Base-by-base conservation (phyloP, 495 filamentous ascomycete genomes). In the Penicillium pancosmium region DNA sequence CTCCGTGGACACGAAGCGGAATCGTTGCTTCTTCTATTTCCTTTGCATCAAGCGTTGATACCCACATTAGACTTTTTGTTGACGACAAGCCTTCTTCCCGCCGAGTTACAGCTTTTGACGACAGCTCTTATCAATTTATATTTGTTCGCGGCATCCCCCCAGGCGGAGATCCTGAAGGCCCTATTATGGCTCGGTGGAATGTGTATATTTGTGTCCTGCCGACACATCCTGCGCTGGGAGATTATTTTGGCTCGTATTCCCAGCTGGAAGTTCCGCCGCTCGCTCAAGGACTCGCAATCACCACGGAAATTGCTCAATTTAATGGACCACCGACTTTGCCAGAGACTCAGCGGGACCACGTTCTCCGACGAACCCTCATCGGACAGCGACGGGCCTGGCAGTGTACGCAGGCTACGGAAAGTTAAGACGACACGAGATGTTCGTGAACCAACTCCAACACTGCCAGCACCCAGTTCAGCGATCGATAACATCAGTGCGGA, bases 121-220 rank as follows among this genome's bases (percentile, higher is more conserved):
- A 82, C 84, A 36, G 85, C 86, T 13, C 80, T 98, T 46, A 90
- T 97, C 64, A 91, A 97, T 70, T 71, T 98, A 43, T 78, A 92
- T 40, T 68, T 96, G 13, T 83, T 92, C 59, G 86, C 92, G 25
- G 67, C 72, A 10, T 96, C 93, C 9, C 92, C 94, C 1, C 95
- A 98, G 73, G 86, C 86, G 7, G 76, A 89, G 33, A 95, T 98
- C 48, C 73, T 98, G 6, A 89, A 90, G 70, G 83, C 87, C 9
- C 68, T 97, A 31, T 78, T 98, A 7, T 98, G 94, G 93, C 80
- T 91, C 36, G 95, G 95, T 25, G 92, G 93, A 27, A 70, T 97
- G 49, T 82, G 82, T 50, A 64, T 96, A 16, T 87, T 96, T 50
- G 75, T 91, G 18, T 78, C 83, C 13, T 96, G 90, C 69, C 80